These are phyloP conservation scores for Serendipita vermifera DNA, from an alignment of 768 basidiomycete species.

Conservation along the genomic window DNA sequence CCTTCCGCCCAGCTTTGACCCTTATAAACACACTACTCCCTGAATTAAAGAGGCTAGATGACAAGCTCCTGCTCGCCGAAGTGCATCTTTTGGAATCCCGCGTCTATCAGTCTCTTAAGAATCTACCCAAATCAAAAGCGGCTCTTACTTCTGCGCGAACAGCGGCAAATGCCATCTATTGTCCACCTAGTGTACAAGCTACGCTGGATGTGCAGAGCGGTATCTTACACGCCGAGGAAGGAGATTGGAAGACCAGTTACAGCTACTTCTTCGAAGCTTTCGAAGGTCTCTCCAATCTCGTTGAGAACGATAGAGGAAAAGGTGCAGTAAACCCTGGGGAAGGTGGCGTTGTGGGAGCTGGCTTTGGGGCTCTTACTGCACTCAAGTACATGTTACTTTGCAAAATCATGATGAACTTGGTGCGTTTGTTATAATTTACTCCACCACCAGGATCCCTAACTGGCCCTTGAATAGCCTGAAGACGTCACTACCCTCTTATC, in stretches of 20 bases:
- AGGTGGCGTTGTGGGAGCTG: constrained; percentile 5
- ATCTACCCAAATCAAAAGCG: constrained; percentile 84
- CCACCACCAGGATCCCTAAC: background rate
- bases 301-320: background rate
- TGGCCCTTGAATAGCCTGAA: constrained; percentile 49
- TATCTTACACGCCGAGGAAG: constrained; percentile 89
- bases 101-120: constrained; percentile 80
- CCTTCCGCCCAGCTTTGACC: constrained; percentile 64
- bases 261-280: constrained; percentile 97
- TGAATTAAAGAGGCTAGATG: constrained; percentile 86
- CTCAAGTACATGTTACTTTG: constrained; percentile 97
- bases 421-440: constrained; percentile 28
- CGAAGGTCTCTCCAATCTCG: constrained; percentile 45
- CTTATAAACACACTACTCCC: constrained; percentile 80
- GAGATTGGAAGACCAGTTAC: constrained; percentile 93
- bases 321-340: background rate
- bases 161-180: constrained; percentile 92
- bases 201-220: constrained; percentile 55
- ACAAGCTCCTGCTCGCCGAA: constrained; percentile 96
- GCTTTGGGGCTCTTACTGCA: constrained; percentile 52
- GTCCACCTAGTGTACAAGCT: constrained; percentile 54
- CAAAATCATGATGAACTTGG: constrained; percentile 95
- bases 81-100: constrained; percentile 89
- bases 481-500: constrained; percentile 79
- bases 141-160: constrained; percentile 83